Evolutionary conservation across 2,329 filamentous ascomycete species (phyloP).

Genomic region (Aspergillus pseudoglaucus): DNA sequence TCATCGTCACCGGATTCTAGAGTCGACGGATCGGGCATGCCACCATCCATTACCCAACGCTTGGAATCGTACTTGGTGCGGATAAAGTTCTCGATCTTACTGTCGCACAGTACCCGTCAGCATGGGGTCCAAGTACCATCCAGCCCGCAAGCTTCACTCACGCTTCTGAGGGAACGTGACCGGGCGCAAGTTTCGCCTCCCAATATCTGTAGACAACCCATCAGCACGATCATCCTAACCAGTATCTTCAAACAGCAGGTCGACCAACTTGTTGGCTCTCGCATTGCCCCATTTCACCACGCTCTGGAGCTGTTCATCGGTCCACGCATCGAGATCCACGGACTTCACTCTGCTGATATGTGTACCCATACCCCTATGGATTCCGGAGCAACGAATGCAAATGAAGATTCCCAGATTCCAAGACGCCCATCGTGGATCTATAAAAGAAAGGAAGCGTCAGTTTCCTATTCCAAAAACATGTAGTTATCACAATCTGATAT

Average conservation of each 20-base stretch:
- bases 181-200: conserved; percentile 87
- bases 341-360: conserved; percentile 98
- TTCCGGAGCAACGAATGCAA: conserved; percentile 96
- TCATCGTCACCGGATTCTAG: conserved; percentile 87
- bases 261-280: conserved; percentile 77
- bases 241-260: conserved; percentile 3
- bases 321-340: conserved; percentile 96
- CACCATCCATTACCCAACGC: conserved; percentile 98
- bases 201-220: conserved; percentile 55
- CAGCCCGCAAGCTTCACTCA: conserved; percentile 27
- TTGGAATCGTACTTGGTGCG: conserved; percentile 98
- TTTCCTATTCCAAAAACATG: not conserved
- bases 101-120: conserved; percentile 20
- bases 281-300: conserved; percentile 93
- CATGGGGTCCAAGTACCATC: not conserved
- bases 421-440: conserved; percentile 96
- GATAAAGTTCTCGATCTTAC: conserved; percentile 99
- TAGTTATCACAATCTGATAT: not conserved
- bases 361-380: conserved; percentile 97
- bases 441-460: conserved; percentile 10
- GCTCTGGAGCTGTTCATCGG: conserved; percentile 92
- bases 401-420: conserved; percentile 98
- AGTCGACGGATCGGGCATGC: conserved; percentile 84
- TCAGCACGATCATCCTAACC: conserved; percentile 6
- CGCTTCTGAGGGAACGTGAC: conserved; percentile 88